Evolutionary conservation across 2,329 filamentous ascomycete genomes (phyloP).

Genomic region (Hymenoscyphus albidus): DNA sequence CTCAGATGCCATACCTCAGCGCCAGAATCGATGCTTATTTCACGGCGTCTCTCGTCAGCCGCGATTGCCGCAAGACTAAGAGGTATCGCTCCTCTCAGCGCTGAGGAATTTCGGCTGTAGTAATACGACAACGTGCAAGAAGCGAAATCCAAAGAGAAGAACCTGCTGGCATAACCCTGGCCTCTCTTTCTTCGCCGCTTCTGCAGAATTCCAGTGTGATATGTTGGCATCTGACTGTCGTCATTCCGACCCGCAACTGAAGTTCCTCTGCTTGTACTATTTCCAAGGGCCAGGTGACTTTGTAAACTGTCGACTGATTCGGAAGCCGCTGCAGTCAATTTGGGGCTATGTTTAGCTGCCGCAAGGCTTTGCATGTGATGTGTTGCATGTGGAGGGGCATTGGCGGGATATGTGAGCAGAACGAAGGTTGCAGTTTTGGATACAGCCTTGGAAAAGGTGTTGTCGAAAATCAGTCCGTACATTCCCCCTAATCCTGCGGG

Average conservation of each 20-base stretch:
- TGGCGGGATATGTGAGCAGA: conserved; percentile 87
- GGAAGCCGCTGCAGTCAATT: conserved; percentile 43
- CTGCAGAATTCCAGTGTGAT: conserved; percentile 79
- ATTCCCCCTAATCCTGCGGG: conserved; percentile 73
- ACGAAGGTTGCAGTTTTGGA: conserved; percentile 96
- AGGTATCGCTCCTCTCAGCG: conserved; percentile 86
- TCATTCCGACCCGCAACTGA: conserved; percentile 54
- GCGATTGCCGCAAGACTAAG: conserved; percentile 87
- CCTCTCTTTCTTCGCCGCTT: conserved; percentile 92
- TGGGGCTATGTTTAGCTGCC: conserved; percentile 41
- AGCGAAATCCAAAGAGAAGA: conserved; percentile 93
- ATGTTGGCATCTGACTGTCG: conserved; percentile 46
- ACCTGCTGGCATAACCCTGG: conserved; percentile 87
- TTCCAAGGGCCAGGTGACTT: conserved; percentile 40
- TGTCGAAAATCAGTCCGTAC: conserved; percentile 96
- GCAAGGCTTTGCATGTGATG: conserved; percentile 63
- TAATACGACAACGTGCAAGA: conserved; percentile 96
- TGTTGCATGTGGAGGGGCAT: conserved; percentile 69
- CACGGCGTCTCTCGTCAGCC: conserved; percentile 79
- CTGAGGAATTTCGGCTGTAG: conserved; percentile 88
- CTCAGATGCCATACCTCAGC: conserved; percentile 95
- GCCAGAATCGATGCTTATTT: conserved; percentile 95
- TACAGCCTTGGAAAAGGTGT: conserved; percentile 93
- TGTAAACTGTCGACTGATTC: conserved; percentile 60
- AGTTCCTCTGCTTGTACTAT: conserved; percentile 38